Conservation (phyloP, 2,329 filamentous ascomycete species). For the Aspergillus oerlinghausenensis region DNA sequence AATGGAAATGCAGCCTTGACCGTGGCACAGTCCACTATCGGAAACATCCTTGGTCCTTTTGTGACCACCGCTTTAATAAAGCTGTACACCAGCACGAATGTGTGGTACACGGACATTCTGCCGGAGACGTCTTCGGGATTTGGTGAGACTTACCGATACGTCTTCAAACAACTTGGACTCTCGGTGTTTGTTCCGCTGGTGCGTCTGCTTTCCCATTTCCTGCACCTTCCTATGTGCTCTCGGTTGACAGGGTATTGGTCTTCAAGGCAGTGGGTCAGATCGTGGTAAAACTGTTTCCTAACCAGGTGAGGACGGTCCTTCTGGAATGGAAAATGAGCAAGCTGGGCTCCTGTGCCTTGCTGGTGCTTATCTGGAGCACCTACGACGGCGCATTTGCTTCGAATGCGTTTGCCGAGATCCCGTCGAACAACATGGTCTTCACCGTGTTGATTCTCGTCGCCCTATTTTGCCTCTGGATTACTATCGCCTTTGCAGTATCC, state of each 20-base stretch:
- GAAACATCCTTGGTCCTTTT: conserved; percentile 61
- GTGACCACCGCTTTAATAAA: conserved; percentile 58
- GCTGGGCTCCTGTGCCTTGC: conserved; percentile 28
- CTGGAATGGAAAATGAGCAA: conserved; percentile 39
- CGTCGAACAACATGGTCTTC: conserved; percentile 42
- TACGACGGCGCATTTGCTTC: conserved; percentile 63
- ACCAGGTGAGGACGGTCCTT: conserved; percentile 47
- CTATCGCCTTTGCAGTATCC: conserved; percentile 51
- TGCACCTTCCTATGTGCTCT: neutral
- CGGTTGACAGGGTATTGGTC: neutral
- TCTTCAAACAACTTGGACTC: conserved; percentile 60
- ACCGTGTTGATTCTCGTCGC: conserved; percentile 61
- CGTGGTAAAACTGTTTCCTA: conserved; percentile 48
- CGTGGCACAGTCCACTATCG: conserved; percentile 61
- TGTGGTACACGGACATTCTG: conserved; percentile 50
- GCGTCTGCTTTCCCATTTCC: neutral
- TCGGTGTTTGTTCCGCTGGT: conserved; percentile 58
- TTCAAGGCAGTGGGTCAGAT: conserved; percentile 48
- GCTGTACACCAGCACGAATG: conserved; percentile 52
- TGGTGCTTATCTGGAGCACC: conserved; percentile 54
- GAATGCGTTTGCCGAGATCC: conserved; percentile 45
- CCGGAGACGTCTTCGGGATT: conserved; percentile 28
- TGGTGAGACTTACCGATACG: conserved; percentile 55
- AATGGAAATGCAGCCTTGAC: conserved; percentile 58
- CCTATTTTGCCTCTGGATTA: conserved; percentile 56